Conservation (phyloP, 2,329 filamentous ascomycete species). For the Colletotrichum sidae region DNA sequence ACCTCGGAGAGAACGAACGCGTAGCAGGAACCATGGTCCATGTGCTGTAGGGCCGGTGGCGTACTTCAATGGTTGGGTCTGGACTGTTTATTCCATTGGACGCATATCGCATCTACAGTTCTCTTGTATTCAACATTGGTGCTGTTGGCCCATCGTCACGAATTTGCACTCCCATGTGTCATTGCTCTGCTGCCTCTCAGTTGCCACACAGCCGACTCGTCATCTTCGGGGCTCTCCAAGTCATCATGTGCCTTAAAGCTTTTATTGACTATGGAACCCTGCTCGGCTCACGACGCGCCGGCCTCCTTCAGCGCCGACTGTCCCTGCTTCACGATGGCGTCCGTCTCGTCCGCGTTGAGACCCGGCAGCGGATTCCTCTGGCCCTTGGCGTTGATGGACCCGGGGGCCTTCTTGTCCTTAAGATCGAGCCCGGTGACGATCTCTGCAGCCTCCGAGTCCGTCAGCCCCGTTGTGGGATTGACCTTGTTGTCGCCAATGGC, state of each 20-base stretch:
- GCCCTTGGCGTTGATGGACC: slow-evolving; percentile 29
- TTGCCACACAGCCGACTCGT: too few relatives aligned
- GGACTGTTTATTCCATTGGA: too few relatives aligned
- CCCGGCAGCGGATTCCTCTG: slow-evolving; percentile 30
- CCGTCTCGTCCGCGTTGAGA: slow-evolving; percentile 29
- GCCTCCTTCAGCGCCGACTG: slow-evolving; percentile 34
- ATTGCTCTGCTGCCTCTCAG: too few relatives aligned
- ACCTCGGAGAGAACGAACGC: too few relatives aligned
- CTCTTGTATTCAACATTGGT: too few relatives aligned
- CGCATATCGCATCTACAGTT: too few relatives aligned
- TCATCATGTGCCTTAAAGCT: not conserved
- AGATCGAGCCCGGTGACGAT: slow-evolving; percentile 28
- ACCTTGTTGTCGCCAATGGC: slow-evolving; percentile 32
- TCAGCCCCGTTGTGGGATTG: slow-evolving; percentile 28
- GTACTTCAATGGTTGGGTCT: too few relatives aligned
- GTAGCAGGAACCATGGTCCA: too few relatives aligned
- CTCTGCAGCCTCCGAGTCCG: slow-evolving; percentile 32
- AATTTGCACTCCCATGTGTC: too few relatives aligned
- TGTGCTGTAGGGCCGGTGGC: too few relatives aligned
- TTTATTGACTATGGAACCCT: not conserved
- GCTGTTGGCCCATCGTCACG: too few relatives aligned
- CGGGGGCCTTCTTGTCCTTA: slow-evolving; percentile 29
- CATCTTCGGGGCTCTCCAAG: too few relatives aligned
- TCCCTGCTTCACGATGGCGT: slow-evolving; percentile 33
- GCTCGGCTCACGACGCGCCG: slow-evolving; percentile 16